phyloP scores from a whole-genome alignment of 345 rosid species.

The Salix suchowensis region DNA sequence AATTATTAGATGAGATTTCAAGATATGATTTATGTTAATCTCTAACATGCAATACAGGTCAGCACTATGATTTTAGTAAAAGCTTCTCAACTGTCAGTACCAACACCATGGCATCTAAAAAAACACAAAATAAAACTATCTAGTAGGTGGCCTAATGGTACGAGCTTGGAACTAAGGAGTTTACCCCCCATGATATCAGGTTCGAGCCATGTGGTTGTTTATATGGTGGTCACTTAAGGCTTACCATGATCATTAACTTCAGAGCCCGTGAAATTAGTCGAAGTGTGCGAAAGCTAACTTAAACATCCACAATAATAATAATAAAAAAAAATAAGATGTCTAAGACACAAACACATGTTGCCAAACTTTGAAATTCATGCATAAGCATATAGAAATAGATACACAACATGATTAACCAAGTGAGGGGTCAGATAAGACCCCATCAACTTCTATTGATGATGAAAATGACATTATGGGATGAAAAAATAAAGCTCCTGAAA shows the following conservation, averaged over 20 bases:
- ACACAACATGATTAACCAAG: not conserved
- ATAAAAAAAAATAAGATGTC: not conserved
- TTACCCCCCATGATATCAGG: accelerated
- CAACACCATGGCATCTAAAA: not conserved
- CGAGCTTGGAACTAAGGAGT: no score
- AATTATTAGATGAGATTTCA: no score
- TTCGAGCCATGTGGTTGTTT: accelerated
- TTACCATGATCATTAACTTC: no score
- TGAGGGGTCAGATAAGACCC: not conserved
- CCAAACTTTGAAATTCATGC: not conserved
- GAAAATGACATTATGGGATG: not conserved
- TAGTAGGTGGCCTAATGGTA: no score
- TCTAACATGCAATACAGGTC: no score
- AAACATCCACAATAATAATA: no score
- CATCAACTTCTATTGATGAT: not conserved
- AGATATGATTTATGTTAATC: no score
- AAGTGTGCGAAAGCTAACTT: accelerated
- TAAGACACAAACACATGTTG: not conserved
- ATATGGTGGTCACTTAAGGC: accelerated
- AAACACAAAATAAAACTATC: not conserved
- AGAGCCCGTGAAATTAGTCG: accelerated
- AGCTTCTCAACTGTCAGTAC: not conserved
- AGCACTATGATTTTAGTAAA: not conserved
- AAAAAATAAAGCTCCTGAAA: not conserved
- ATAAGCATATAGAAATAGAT: not conserved